These are phyloP conservation scores for Neurospora intermedia DNA, from an alignment of 495 filamentous ascomycete species.

Conservation along the genomic window DNA sequence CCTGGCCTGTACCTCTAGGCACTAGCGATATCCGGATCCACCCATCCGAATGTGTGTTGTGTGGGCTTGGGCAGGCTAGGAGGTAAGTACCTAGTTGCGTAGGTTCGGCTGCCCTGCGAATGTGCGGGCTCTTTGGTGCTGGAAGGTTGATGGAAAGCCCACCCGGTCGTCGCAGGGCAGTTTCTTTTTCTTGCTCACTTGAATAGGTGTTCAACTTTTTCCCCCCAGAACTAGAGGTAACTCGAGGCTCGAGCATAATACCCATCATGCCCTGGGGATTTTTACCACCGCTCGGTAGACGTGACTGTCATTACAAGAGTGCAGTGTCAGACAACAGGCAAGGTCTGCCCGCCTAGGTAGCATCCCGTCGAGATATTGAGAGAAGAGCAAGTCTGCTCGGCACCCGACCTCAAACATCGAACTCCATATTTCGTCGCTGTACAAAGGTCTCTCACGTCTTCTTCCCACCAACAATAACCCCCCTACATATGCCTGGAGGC, in stretches of 20 bases:
- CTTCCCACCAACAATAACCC: not conserved
- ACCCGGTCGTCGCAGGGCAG: not conserved
- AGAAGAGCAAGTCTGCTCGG: not conserved
- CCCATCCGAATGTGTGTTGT: constrained; percentile 7
- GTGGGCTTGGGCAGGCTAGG: not conserved
- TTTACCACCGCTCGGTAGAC: not conserved
- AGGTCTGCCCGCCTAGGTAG: not conserved
- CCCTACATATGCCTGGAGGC: not conserved
- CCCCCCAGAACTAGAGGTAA: not conserved
- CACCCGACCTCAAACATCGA: not conserved
- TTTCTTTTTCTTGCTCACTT: not conserved
- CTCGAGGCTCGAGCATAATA: not conserved
- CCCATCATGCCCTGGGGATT: not conserved
- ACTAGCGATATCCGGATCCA: constrained; percentile 5
- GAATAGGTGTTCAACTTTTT: not conserved
- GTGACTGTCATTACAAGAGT: not conserved
- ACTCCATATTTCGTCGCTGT: not conserved
- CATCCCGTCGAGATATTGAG: not conserved
- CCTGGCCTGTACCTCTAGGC: constrained; percentile 13
- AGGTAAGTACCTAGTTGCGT: not conserved
- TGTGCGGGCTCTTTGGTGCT: not conserved
- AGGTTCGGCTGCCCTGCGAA: not conserved
- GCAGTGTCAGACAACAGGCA: not conserved
- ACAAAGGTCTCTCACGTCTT: not conserved
- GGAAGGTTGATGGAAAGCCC: constrained; percentile 7